Evolutionary conservation across 192 early-diverging fungal genomes (phyloP).

Genomic region (Coemansia reversa): DNA sequence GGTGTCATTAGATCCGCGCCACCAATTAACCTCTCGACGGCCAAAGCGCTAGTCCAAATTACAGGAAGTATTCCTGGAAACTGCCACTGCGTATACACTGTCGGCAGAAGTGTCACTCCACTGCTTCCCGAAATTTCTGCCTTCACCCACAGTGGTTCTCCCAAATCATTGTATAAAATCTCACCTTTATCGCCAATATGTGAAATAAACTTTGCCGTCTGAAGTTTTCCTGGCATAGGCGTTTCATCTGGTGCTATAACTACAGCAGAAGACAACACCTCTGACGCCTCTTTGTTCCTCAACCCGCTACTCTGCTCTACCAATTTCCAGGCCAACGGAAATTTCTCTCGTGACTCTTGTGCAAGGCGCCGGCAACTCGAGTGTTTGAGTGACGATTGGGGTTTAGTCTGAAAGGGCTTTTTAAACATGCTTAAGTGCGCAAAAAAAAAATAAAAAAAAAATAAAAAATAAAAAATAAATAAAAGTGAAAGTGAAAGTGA

Average conservation of each 20-base stretch:
- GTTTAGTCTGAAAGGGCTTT: constrained; percentile 69
- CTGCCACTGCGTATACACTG: constrained; percentile 78
- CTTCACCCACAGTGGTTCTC: constrained; percentile 68
- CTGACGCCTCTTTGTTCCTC: constrained; percentile 31
- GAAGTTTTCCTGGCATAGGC: constrained; percentile 59
- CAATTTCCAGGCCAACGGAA: constrained; percentile 30
- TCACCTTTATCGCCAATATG: constrained; percentile 65
- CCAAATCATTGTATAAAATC: constrained; percentile 60
- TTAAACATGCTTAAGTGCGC: constrained; percentile 63
- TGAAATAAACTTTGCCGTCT: constrained; percentile 64
- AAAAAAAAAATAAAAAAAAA: too few relatives aligned
- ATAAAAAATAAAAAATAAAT: constrained; percentile 10
- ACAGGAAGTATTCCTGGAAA: constrained; percentile 65
- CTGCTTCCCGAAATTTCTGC: constrained; percentile 42
- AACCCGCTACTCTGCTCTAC: constrained; percentile 38
- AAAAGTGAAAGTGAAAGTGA: constrained; percentile 2
- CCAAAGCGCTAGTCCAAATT: constrained; percentile 66
- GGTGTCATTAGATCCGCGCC: constrained; percentile 65
- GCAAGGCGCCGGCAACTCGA: constrained; percentile 68
- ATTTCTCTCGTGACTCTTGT: constrained; percentile 59
- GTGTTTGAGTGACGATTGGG: constrained; percentile 64
- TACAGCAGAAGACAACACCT: constrained; percentile 5
- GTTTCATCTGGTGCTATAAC: constrained; percentile 15
- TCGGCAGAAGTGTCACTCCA: constrained; percentile 58
- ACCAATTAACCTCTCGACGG: constrained; percentile 68